phyloP scores from a whole-genome alignment of 768 basidiomycete species.

The Tubosaeta sp. region DNA sequence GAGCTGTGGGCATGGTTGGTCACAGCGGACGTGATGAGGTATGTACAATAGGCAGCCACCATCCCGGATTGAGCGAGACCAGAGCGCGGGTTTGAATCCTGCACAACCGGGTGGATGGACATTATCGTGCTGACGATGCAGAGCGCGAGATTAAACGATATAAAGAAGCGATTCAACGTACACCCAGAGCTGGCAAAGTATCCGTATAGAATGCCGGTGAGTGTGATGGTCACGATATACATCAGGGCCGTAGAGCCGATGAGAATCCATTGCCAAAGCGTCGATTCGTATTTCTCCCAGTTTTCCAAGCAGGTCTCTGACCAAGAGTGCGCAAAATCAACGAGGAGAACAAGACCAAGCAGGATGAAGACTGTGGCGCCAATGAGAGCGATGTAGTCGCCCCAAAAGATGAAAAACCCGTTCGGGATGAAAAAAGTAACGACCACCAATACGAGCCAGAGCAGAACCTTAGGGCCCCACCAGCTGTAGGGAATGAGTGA shows the following conservation, averaged over 20 bases:
- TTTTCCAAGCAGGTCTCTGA: slow-evolving; percentile 95
- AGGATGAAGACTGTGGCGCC: slow-evolving; percentile 95
- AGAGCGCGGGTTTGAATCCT: slow-evolving; percentile 90
- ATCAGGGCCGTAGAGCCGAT: slow-evolving; percentile 88
- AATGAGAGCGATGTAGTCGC: slow-evolving; percentile 85
- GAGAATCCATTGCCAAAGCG: slow-evolving; percentile 94
- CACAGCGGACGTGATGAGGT: slow-evolving; percentile 90
- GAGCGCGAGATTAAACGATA: slow-evolving; percentile 86
- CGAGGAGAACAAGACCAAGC: slow-evolving; percentile 91
- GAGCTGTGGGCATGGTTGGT: slow-evolving; percentile 82
- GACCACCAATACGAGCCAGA: slow-evolving; percentile 80
- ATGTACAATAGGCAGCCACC: slow-evolving; percentile 98
- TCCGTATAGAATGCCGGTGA: slow-evolving; percentile 85
- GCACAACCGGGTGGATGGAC: slow-evolving; percentile 80
- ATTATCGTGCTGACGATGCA: slow-evolving; percentile 75
- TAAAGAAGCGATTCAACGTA: slow-evolving; percentile 93
- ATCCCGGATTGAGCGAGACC: slow-evolving; percentile 94
- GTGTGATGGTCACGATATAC: slow-evolving; percentile 78
- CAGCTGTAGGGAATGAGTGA: slow-evolving; percentile 51
- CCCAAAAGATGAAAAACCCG: slow-evolving; percentile 97
- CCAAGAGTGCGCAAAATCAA: slow-evolving; percentile 99
- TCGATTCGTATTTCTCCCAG: slow-evolving; percentile 86
- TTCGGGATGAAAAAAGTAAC: slow-evolving; percentile 95
- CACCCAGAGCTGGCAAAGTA: slow-evolving; percentile 89
- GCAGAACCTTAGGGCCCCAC: slow-evolving; percentile 97